Conservation (phyloP, 2,329 filamentous ascomycete genomes). For the Neurospora sp. region DNA sequence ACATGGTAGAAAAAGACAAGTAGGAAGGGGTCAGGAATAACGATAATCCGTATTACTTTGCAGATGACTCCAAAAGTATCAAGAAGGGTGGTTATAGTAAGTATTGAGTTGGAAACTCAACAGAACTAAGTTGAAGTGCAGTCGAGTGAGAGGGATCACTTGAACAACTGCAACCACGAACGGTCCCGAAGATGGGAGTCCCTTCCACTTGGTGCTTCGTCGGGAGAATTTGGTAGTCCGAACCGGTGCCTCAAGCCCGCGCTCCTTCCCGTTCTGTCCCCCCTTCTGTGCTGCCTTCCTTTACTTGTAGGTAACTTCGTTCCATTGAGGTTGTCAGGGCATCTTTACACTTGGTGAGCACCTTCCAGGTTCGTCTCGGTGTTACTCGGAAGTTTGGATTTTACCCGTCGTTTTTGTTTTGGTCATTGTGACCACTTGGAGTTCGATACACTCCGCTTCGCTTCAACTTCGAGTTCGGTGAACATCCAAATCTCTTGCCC, state of each 20-base stretch:
- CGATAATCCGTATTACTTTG: no score
- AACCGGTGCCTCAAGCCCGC: background rate
- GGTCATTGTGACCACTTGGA: background rate
- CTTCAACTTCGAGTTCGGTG: background rate
- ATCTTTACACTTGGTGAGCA: background rate
- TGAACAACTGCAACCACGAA: background rate
- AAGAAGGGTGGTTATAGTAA: no score
- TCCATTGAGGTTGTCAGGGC: background rate
- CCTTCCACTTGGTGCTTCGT: background rate
- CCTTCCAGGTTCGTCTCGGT: background rate
- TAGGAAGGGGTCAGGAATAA: no score
- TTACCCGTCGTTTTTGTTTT: background rate
- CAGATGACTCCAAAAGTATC: no score
- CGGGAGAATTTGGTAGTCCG: background rate
- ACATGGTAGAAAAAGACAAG: background rate
- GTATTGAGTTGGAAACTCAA: background rate
- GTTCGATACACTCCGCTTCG: background rate
- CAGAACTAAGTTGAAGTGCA: background rate
- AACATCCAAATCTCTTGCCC: background rate
- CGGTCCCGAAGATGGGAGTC: background rate
- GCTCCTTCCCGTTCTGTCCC: background rate
- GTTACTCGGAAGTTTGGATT: background rate
- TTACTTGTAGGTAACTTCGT: background rate
- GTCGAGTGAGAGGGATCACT: background rate
- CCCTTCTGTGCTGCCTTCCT: slow-evolving; percentile 2